Base-by-base conservation (phyloP, 768 basidiomycete genomes). In the Rhodosporidiobolus odoratus region DNA sequence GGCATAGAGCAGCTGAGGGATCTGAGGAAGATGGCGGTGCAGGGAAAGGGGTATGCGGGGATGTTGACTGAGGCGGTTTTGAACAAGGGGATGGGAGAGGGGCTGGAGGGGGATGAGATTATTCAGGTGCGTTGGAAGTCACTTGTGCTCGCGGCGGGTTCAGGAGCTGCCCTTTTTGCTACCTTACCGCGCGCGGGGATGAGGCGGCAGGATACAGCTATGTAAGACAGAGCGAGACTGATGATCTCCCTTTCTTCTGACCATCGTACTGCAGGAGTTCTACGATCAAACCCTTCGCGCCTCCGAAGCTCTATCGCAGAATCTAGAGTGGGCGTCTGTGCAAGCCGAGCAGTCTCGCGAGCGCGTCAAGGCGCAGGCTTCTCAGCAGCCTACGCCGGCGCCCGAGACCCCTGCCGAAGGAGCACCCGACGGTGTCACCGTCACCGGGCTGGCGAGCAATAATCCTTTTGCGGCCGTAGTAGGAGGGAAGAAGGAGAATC, bases 11-110 rank as follows among this genome's bases (percentile, higher is more conserved):
- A 69, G 62, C 62, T 76, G 54, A 38, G 50, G 4, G 48, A 67
- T 19, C 40, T 76, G 16, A n/a, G 64, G 15, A 48, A 57, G 34
- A 54, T 66, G n/a, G 69, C 71, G 12, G 37, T 34, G 17, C 68
- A 71, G 54, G 72, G 69, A 4, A 48, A 37, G 32, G 64, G 64
- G 2, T 65, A 66, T 23, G 76, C 76, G 13, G 63, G 66, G 50
- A 60, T 76, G 61, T 52, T 76, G 32, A 37, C 38, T n/a, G 76
- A 76, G 35, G 61, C 71, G 25, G 54, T 75, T 34, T 34, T 47
- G 64, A 38, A 58, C 19, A 21, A 48, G 34, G 48, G 65, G 0
- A 66, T 59, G 4, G 72, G 56, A 17, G 41, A 37, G 45, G 62
- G 45, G 23, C 34, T 74, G 23, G 63, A 67, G 30, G 41, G 13